Conservation (phyloP, 345 rosid genomes). For the Moringa oleifera region DNA sequence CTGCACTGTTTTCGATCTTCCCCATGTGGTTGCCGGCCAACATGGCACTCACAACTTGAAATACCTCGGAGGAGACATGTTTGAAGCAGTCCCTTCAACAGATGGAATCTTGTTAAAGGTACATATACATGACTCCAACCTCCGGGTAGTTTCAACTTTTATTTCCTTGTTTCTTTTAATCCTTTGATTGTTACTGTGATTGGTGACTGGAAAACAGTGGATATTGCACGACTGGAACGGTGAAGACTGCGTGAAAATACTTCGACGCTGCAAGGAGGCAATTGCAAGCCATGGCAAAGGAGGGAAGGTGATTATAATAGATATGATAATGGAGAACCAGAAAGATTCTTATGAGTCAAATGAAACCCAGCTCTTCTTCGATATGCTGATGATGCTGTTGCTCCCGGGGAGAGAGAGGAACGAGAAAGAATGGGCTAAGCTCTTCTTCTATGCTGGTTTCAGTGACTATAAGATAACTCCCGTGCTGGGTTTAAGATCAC, state of each 20-base stretch:
- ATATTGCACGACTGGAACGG: no score
- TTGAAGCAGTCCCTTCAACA: constrained; percentile 36
- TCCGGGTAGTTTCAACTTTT: no score
- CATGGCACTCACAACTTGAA: constrained; percentile 20
- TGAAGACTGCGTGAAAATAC: no score
- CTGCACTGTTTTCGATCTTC: constrained; percentile 37
- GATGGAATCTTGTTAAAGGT: constrained; percentile 38
- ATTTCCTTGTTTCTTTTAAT: no score
- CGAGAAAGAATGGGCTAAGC: constrained; percentile 28
- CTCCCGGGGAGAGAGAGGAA: constrained; percentile 19
- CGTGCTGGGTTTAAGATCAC: constrained; percentile 12
- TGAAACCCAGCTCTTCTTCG: constrained; percentile 19
- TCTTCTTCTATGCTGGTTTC: constrained; percentile 28
- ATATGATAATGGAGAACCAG: no score
- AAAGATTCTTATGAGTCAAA: background rate
- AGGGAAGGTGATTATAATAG: no score
- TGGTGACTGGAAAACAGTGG: constrained; percentile 6
- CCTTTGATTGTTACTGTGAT: background rate
- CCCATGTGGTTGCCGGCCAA: constrained; percentile 29
- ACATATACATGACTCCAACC: background rate
- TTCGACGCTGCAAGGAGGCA: no score
- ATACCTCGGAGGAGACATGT: constrained; percentile 39
- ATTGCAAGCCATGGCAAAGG: no score
- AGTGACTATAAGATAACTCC: constrained; percentile 22
- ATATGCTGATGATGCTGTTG: constrained; percentile 13